These are phyloP conservation scores for Boletus holoroseus DNA, from an alignment of 1,284 basidiomycete species.

Conservation along the genomic window DNA sequence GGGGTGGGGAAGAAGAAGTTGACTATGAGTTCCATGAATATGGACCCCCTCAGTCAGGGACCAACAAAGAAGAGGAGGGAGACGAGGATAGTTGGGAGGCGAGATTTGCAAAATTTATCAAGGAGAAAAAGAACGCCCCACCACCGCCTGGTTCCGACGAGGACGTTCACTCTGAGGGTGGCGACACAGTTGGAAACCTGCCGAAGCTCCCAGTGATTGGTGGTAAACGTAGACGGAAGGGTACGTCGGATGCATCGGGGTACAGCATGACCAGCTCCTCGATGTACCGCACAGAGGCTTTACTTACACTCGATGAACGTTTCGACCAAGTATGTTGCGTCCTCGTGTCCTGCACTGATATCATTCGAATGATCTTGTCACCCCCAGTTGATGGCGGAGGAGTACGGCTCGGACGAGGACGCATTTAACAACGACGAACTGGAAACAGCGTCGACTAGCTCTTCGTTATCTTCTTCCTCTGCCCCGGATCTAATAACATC, in stretches of 20 bases:
- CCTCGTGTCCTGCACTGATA: not conserved
- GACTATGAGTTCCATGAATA: conserved; percentile 71
- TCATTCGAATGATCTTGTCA: conserved; percentile 6
- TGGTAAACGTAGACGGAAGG: conserved; percentile 70
- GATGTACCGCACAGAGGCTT: conserved; percentile 88
- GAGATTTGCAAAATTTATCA: conserved; percentile 75
- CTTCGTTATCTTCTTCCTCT: conserved; percentile 53
- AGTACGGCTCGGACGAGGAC: conserved; percentile 66
- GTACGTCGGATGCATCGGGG: conserved; percentile 78
- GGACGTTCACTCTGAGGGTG: conserved; percentile 62
- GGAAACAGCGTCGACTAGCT: conserved; percentile 34
- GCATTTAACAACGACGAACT: conserved; percentile 36
- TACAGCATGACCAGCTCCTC: conserved; percentile 97
- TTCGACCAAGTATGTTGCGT: conserved; percentile 76
- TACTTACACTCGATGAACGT: conserved; percentile 85
- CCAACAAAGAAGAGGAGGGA: conserved; percentile 26
- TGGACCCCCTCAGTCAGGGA: conserved; percentile 36
- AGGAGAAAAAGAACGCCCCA: conserved; percentile 38
- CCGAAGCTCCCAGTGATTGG: conserved; percentile 72
- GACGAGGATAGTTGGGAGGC: conserved; percentile 58
- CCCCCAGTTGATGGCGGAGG: conserved; percentile 58
- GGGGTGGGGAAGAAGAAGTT: conserved; percentile 47
- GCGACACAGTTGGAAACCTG: conserved; percentile 73
- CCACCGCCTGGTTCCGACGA: conserved; percentile 44
- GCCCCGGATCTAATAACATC: conserved; percentile 73